Percentiles rank a stretch among this genome's conserved stretches.
These are phyloP conservation scores for Cucumis sativus DNA, from an alignment of 306 rosid species.

Conservation along the genomic window Cucumber_9930_V3 NC_026659.2:28540001-28540500, in stretches of 20 bases:
- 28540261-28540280: too few relatives aligned
- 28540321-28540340: neutral
- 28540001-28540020: too few relatives aligned
- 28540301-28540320: neutral
- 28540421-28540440: constrained; percentile 7
- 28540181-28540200: neutral
- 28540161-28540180: neutral
- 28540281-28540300: neutral
- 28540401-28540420: constrained; percentile 27
- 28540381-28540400: constrained; percentile 17
- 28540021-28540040: too few relatives aligned
- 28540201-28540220: neutral
- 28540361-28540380: constrained; percentile 7
- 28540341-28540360: neutral
- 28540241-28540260: too few relatives aligned
- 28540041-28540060: neutral
- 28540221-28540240: neutral
- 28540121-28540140: neutral
- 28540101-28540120: neutral
- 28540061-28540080: neutral
- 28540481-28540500: constrained; percentile 59
- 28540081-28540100: neutral
- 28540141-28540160: neutral
- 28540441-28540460: constrained; percentile 35
- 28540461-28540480: constrained; percentile 33